Evolutionary conservation across 306 rosid genomes (phyloP), one percentile per base, ranked within the genome.

Genomic region (Cicer cuneatum): DNA sequence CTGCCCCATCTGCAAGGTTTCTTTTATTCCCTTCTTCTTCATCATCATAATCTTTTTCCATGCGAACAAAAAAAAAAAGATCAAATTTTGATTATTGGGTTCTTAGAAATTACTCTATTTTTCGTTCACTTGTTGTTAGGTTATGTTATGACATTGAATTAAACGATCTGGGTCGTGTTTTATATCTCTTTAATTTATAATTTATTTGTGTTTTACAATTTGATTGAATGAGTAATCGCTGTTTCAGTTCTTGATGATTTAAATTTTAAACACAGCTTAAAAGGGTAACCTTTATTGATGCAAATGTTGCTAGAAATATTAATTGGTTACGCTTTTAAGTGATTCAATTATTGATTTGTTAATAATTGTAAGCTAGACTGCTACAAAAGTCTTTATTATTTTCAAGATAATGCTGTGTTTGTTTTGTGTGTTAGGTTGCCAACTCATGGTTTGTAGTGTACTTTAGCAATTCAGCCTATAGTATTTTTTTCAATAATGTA

Each of bases 1-100:
- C 48, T 93, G 98, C 15, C 92, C 97, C 37, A 89, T 91, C 74
- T 93, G 98, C 96, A 91, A 93, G 97, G 98, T 88, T 39, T 41
- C 7, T 15, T 3, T 14, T 8, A 3, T 18, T 16, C 12, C 15
- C 15, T 29, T 57, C 15, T 24, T 2, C 11, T 4, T 59, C 18
- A 21, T 18, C 10, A 1, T 13, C 49, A 6, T 18, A 42, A 4
- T 10, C n/a, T 10, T 1, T 1, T 14, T 2, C 29, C 56, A 66
- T 13, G 7, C 7, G 0, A 11, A n/a, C 33, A 29, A 19, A 3
- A 11, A n/a, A 37, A 49, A 43, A 64, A 72, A 47, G 16, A 16
- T 39, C 1, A 1, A 8, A 37, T 45, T 10, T 68, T 78, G 5
- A 52, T 65, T 49, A 18, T 18, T 37, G 71, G 69, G 43, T 60